Percentiles rank a stretch among this genome's conserved stretches.
phyloP scores from a whole-genome alignment of 352 stramenopile species.

The Pythium volutum region DNA sequence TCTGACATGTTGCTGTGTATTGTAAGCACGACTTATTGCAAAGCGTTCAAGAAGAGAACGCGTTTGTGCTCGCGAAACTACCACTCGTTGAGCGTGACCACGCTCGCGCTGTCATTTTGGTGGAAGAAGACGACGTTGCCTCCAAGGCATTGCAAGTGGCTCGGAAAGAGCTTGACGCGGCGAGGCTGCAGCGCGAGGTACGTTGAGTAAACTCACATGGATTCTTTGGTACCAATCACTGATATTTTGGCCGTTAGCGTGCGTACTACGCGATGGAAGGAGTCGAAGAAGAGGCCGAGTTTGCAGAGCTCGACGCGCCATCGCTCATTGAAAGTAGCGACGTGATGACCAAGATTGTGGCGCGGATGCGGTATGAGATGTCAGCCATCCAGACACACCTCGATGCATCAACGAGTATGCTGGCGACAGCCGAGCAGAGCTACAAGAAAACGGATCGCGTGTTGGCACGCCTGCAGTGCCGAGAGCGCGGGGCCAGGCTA shows the following conservation, averaged over 20 bases:
- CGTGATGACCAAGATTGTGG: slow-evolving; percentile 48
- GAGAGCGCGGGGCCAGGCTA: slow-evolving; percentile 34
- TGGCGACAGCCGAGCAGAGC: slow-evolving; percentile 22
- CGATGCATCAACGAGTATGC: slow-evolving; percentile 3
- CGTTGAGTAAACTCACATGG: background rate
- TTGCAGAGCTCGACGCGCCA: slow-evolving; percentile 65
- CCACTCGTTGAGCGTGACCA: slow-evolving; percentile 59
- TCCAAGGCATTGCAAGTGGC: slow-evolving; percentile 29
- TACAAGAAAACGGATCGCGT: slow-evolving; percentile 24
- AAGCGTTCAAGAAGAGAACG: slow-evolving; percentile 42
- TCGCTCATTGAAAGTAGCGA: slow-evolving; percentile 56
- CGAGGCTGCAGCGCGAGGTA: slow-evolving; percentile 42
- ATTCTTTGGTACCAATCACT: background rate
- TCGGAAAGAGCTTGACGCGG: slow-evolving; percentile 26
- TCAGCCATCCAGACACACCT: slow-evolving; percentile 24
- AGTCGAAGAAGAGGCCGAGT: slow-evolving; percentile 74
- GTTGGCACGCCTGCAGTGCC: slow-evolving; percentile 43
- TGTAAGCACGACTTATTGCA: slow-evolving; percentile 49
- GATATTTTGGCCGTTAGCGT: slow-evolving; percentile 19
- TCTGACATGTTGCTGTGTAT: no score
- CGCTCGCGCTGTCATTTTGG: slow-evolving; percentile 33
- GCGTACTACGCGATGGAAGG: slow-evolving; percentile 56
- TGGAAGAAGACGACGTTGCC: slow-evolving; percentile 43
- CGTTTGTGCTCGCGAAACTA: slow-evolving; percentile 47
- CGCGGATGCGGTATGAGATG: slow-evolving; percentile 34